Evolutionary conservation across 2,329 filamentous ascomycete species (phyloP).

Genomic region (Apiospora koreana): DNA sequence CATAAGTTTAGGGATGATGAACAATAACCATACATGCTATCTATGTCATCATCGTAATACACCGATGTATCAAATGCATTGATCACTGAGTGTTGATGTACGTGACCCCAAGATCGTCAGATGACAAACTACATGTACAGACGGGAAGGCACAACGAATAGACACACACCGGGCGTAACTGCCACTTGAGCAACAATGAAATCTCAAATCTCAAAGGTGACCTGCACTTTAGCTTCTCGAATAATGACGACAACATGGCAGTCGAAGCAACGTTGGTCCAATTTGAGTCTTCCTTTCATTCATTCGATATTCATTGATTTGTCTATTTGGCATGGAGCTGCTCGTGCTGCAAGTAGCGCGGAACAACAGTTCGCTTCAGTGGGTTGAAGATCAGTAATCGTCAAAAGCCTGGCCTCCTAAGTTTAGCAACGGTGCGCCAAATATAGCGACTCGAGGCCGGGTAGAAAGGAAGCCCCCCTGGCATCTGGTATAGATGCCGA

Average conservation of each 20-base stretch:
- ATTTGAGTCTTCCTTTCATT: neutral
- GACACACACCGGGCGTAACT: neutral
- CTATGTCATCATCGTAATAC: neutral
- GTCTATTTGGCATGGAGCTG: neutral
- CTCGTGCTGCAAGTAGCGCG: neutral
- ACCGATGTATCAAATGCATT: neutral
- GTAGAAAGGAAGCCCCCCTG: neutral
- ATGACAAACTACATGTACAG: neutral
- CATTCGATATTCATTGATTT: neutral
- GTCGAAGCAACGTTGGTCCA: neutral
- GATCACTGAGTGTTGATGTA: neutral
- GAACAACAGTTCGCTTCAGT: neutral
- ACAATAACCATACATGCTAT: neutral
- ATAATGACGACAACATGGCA: neutral
- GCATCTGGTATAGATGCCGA: neutral
- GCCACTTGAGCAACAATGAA: neutral
- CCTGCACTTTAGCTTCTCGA: neutral
- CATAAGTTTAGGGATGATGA: neutral
- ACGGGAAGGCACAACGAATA: neutral
- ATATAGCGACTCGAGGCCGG: neutral
- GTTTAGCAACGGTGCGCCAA: neutral
- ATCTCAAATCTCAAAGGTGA: neutral
- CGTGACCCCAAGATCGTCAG: neutral
- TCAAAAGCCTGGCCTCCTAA: neutral
- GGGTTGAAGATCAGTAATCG: neutral